phyloP scores from a whole-genome alignment of 345 rosid species.

The Eucalyptus victrix region DNA sequence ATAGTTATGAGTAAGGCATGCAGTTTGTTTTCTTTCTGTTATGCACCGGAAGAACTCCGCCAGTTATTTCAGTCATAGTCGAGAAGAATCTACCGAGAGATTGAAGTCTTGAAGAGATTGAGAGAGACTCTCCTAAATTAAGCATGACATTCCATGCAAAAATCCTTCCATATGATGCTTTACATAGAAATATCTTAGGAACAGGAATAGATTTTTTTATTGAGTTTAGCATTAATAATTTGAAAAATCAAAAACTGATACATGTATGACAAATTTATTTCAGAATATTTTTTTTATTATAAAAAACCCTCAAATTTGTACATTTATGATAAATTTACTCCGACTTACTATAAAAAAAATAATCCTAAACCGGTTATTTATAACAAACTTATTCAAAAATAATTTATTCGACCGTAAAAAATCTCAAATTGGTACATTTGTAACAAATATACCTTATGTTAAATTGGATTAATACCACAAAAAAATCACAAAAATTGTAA shows the following conservation, averaged over 20 bases:
- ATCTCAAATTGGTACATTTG: fast-evolving
- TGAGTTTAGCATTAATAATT: too few species aligned
- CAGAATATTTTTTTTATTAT: too few species aligned
- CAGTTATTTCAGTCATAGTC: neutral
- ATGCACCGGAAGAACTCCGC: neutral
- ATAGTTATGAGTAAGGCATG: neutral
- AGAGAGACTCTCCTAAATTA: neutral
- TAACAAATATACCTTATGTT: too few species aligned
- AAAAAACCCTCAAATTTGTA: fast-evolving
- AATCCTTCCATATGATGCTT: neutral
- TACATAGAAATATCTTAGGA: neutral
- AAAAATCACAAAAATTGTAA: too few species aligned
- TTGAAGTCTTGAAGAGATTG: neutral
- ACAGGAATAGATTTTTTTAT: too few species aligned
- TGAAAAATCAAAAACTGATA: too few species aligned
- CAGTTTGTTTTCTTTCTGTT: neutral
- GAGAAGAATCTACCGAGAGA: neutral
- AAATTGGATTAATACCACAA: too few species aligned
- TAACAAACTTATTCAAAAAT: fast-evolving
- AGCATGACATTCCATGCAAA: neutral
- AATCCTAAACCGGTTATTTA: fast-evolving
- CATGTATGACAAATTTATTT: too few species aligned
- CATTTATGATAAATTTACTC: fast-evolving
- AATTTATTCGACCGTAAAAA: too few species aligned
- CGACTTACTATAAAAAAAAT: fast-evolving